A percentile compares a stretch with the other conserved stretches of the same genome.
These are phyloP conservation scores for Caloboletus inedulis DNA, from an alignment of 1,284 basidiomycete genomes.

Conservation along the genomic window DNA sequence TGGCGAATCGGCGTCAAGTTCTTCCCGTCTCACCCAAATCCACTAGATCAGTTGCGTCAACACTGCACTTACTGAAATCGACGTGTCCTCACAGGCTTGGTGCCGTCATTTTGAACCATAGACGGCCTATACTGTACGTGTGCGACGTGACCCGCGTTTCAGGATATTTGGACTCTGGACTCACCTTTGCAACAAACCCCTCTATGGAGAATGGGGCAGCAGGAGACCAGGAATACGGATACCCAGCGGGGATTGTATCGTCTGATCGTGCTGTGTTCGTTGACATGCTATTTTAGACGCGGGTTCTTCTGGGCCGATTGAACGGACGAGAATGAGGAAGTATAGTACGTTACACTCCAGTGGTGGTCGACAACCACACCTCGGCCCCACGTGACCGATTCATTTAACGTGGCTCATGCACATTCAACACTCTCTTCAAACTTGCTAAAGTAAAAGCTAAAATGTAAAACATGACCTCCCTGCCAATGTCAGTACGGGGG, in stretches of 20 bases:
- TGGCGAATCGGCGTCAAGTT: slow-evolving; percentile 19
- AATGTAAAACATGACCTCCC: no score
- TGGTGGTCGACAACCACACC: no score
- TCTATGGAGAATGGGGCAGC: slow-evolving; percentile 14
- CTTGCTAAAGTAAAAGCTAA: no score
- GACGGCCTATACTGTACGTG: slow-evolving; percentile 59
- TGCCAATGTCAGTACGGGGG: background rate
- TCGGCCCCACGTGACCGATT: slow-evolving; percentile 10
- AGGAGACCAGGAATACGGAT: slow-evolving; percentile 29
- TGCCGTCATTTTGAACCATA: slow-evolving; percentile 72
- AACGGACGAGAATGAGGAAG: background rate
- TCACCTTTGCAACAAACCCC: slow-evolving; percentile 27
- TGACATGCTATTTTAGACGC: slow-evolving; percentile 15
- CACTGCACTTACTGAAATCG: background rate
- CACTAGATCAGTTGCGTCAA: slow-evolving; percentile 41
- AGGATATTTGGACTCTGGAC: background rate
- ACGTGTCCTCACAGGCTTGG: slow-evolving; percentile 53
- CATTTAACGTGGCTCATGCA: background rate
- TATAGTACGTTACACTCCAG: no score
- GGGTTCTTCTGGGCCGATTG: background rate
- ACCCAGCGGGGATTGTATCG: slow-evolving; percentile 12
- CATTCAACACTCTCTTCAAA: no score
- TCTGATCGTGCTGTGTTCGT: slow-evolving; percentile 8
- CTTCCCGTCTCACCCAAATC: slow-evolving; percentile 57
- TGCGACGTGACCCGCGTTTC: slow-evolving; percentile 1